Conservation (phyloP, 2,329 filamentous ascomycete species). For the Clonostachys rhizophaga region DNA sequence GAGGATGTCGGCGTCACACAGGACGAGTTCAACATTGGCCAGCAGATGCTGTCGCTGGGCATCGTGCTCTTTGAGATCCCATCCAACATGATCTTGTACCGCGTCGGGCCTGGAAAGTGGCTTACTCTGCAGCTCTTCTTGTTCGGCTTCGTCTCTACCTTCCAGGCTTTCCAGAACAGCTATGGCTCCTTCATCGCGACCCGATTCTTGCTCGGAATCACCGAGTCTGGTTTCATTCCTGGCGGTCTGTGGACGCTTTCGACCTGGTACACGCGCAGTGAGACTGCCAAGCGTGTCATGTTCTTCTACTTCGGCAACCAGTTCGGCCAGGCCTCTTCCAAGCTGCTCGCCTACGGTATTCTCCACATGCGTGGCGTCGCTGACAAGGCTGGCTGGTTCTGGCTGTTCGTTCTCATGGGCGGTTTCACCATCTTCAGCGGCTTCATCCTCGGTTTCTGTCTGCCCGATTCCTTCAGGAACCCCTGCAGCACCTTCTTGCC, state of each 20-base stretch:
- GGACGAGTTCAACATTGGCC: constrained; percentile 40
- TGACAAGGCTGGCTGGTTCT: constrained; percentile 49
- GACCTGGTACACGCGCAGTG: constrained; percentile 48
- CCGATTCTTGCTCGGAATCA: constrained; percentile 45
- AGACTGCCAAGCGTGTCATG: constrained; percentile 46
- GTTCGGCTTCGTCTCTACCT: constrained; percentile 47
- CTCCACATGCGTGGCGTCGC: constrained; percentile 42
- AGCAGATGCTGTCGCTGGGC: constrained; percentile 38
- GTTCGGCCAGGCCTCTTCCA: constrained; percentile 31
- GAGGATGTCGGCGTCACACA: constrained; percentile 37
- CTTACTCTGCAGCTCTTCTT: constrained; percentile 46
- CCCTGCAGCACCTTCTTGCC: constrained; percentile 35
- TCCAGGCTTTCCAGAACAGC: constrained; percentile 45
- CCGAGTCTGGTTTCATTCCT: constrained; percentile 51
- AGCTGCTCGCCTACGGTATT: constrained; percentile 37
- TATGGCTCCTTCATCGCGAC: constrained; percentile 42
- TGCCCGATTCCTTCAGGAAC: constrained; percentile 38
- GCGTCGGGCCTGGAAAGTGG: constrained; percentile 36
- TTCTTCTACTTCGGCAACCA: constrained; percentile 53
- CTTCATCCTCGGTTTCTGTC: constrained; percentile 31
- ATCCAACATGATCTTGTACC: constrained; percentile 14
- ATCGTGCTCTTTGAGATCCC: constrained; percentile 38
- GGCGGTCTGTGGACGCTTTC: constrained; percentile 45
- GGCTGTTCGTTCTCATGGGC: constrained; percentile 50
- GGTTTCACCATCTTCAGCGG: constrained; percentile 41